Conservation (phyloP, 495 filamentous ascomycete genomes). For the Penicillium flavigenum region DNA sequence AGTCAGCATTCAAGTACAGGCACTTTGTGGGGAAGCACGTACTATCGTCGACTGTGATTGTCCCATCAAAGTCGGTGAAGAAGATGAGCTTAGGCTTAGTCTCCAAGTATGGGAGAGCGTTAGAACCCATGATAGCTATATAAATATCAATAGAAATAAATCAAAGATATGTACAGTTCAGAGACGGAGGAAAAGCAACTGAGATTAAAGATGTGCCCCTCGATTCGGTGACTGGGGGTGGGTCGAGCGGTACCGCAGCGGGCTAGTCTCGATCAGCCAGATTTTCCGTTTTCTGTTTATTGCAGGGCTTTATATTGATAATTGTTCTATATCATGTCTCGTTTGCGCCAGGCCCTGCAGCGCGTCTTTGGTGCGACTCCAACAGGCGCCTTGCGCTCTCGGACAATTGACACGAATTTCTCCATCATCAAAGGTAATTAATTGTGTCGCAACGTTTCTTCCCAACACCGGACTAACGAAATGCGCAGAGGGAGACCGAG, state of each 20-base stretch:
- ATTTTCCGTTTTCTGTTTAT: constrained; percentile 17
- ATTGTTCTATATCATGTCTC: constrained; percentile 36
- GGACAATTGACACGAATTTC: constrained; percentile 45
- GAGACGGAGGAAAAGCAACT: constrained; percentile 10
- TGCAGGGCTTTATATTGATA: not conserved
- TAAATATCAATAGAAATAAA: constrained; percentile 9
- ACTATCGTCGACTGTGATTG: constrained; percentile 87
- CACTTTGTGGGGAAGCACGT: constrained; percentile 26
- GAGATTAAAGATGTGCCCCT: constrained; percentile 16
- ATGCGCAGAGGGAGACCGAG: constrained; percentile 56
- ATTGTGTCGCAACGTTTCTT: not conserved
- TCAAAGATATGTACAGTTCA: constrained; percentile 5
- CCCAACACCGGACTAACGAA: constrained; percentile 6
- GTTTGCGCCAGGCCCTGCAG: constrained; percentile 39
- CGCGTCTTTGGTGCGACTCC: constrained; percentile 33
- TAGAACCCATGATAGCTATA: constrained; percentile 35
- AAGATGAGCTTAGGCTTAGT: constrained; percentile 83
- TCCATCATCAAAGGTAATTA: constrained; percentile 39
- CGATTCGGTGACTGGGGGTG: constrained; percentile 18
- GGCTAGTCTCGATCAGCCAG: constrained; percentile 16
- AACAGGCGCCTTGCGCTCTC: constrained; percentile 15
- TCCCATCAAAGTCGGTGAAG: constrained; percentile 97
- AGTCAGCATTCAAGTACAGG: constrained; percentile 22
- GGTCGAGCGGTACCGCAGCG: constrained; percentile 16
- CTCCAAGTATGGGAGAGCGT: constrained; percentile 49